phyloP scores from a whole-genome alignment of 257 asterid species.

The Euphrasia confusa region DNA sequence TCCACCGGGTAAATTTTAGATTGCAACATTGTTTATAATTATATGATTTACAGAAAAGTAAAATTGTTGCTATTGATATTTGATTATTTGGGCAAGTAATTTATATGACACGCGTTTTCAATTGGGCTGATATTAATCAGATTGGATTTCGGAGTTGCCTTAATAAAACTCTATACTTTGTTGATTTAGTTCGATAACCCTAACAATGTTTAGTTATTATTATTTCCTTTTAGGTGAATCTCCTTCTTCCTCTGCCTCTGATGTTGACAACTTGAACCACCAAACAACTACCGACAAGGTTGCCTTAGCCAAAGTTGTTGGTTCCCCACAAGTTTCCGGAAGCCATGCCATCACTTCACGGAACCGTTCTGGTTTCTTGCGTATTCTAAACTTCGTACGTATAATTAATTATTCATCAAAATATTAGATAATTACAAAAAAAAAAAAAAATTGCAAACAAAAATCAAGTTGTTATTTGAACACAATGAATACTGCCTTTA shows the following conservation, averaged over 20 bases:
- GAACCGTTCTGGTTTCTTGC: constrained; percentile 38
- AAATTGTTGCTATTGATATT: too few relatives aligned
- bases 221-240: constrained; percentile 69
- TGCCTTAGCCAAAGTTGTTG: constrained; percentile 56
- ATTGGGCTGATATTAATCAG: constrained; percentile 2
- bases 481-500: constrained; percentile 9
- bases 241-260: constrained; percentile 98
- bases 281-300: constrained; percentile 60
- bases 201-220: constrained; percentile 18
- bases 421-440: neutral
- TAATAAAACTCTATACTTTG: constrained; percentile 1
- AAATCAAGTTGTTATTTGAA: neutral
- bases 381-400: constrained; percentile 45
- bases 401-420: constrained; percentile 13
- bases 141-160: constrained; percentile 14
- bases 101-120: neutral
- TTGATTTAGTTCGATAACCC: constrained; percentile 11
- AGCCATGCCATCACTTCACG: constrained; percentile 42
- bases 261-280: constrained; percentile 89
- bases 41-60: too few relatives aligned
- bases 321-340: constrained; percentile 56
- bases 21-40: constrained; percentile 16
- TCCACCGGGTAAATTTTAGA: constrained; percentile 62
- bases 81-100: neutral
- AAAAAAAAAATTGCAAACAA: neutral